Percentiles rank a stretch among this genome's conserved stretches.
Evolutionary conservation across 345 rosid species (phyloP).

Genomic region (Gossypium ekmanianum): DNA sequence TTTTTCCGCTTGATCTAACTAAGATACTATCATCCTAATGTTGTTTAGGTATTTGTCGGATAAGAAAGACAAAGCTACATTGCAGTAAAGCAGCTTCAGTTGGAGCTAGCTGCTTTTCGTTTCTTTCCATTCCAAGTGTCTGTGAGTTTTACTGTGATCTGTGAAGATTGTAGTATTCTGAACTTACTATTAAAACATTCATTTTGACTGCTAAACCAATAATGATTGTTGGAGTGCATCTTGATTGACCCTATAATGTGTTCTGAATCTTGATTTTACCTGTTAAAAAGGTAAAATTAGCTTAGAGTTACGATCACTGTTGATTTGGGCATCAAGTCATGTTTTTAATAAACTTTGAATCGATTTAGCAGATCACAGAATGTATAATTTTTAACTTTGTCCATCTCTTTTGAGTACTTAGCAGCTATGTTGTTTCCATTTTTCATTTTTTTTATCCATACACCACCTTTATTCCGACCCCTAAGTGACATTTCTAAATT

Average conservation of each 20-base stretch:
- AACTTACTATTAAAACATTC: background rate
- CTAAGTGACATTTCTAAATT: no score
- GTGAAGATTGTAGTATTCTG: background rate
- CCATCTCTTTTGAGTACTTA: no score
- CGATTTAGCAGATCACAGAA: background rate
- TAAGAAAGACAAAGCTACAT: constrained; percentile 34
- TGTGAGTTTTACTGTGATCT: constrained; percentile 13
- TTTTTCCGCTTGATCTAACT: background rate
- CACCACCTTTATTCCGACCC: no score
- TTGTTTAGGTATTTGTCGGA: constrained; percentile 36
- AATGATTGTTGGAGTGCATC: background rate
- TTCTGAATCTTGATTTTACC: no score
- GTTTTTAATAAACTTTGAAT: background rate
- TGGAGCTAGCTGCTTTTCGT: no score
- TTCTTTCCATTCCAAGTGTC: background rate
- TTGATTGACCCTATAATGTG: background rate
- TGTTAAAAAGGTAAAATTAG: no score
- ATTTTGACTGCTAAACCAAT: background rate
- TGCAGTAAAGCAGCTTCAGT: constrained; percentile 24
- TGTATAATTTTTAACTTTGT: background rate
- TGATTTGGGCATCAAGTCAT: background rate
- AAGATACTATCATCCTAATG: background rate
- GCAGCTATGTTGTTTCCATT: no score
- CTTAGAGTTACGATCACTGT: background rate
- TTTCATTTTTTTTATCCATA: no score